Percentiles rank a stretch among this genome's conserved stretches.
phyloP scores from a whole-genome alignment of 192 early-diverging fungal species.

The Rhizoclosmatium sp. region DNA sequence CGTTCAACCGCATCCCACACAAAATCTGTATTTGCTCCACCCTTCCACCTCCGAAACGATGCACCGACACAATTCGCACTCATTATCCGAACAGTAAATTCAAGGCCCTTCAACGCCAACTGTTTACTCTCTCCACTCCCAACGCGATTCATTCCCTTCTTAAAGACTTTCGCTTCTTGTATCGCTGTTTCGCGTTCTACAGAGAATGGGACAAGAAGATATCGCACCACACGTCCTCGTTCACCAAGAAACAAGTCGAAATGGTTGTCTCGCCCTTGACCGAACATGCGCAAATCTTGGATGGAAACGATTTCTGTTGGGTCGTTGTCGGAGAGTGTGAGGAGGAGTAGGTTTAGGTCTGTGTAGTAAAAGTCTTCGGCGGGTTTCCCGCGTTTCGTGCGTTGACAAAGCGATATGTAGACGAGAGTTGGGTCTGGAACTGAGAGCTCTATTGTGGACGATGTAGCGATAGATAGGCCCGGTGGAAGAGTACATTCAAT shows the following conservation, averaged over 20 bases:
- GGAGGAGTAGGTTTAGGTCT: constrained; percentile 28
- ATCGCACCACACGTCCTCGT: constrained; percentile 3
- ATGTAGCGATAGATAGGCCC: background rate
- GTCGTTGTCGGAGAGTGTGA: background rate
- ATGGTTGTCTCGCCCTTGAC: constrained; percentile 35
- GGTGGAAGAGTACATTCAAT: constrained; percentile 14
- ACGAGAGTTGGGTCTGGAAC: constrained; percentile 37
- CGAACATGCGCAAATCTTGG: constrained; percentile 38
- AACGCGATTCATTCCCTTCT: constrained; percentile 18
- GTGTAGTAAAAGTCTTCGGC: constrained; percentile 38
- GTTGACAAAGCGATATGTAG: constrained; percentile 30
- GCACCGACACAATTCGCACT: constrained; percentile 29
- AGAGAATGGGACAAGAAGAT: constrained; percentile 35
- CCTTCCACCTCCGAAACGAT: background rate
- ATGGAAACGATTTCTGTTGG: background rate
- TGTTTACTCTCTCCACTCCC: constrained; percentile 18
- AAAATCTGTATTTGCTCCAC: constrained; percentile 9
- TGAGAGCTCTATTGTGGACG: constrained; percentile 10
- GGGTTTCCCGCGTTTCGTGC: constrained; percentile 39
- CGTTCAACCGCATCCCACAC: constrained; percentile 30
- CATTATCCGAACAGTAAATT: constrained; percentile 31
- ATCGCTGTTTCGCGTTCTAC: constrained; percentile 34
- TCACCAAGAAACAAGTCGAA: constrained; percentile 36
- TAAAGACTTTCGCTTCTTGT: constrained; percentile 8
- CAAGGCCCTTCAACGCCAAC: constrained; percentile 2